These are phyloP conservation scores for Porcisia deanei DNA, from an alignment of 208 protist species.

Conservation along the genomic window DNA sequence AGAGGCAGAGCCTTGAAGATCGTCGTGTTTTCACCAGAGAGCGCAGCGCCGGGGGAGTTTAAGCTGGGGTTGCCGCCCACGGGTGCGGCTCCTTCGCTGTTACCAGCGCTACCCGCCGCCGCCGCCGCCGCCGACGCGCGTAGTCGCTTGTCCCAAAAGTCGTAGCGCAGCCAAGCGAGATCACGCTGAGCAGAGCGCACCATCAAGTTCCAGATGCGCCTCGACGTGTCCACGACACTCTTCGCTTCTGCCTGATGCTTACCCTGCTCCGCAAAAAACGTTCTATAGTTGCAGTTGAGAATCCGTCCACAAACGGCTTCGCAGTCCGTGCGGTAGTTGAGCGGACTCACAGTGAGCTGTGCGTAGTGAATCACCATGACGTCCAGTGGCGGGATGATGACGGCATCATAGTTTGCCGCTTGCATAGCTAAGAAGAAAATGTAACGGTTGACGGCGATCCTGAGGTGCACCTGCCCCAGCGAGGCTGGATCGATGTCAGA, in stretches of 20 bases:
- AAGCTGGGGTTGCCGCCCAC: no score
- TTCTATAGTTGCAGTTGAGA: conserved; percentile 86
- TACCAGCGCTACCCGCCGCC: neutral
- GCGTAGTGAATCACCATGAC: conserved; percentile 88
- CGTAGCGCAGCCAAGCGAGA: conserved; percentile 82
- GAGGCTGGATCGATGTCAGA: conserved; percentile 3
- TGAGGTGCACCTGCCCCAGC: conserved; percentile 44
- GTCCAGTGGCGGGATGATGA: conserved; percentile 88
- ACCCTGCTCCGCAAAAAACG: conserved; percentile 72
- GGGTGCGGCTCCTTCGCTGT: neutral
- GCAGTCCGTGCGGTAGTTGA: conserved; percentile 81
- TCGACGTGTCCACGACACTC: conserved; percentile 61
- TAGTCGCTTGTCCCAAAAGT: conserved; percentile 79
- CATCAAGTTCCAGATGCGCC: conserved; percentile 88
- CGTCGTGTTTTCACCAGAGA: conserved; percentile 13
- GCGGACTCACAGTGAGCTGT: conserved; percentile 70
- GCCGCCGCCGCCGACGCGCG: neutral
- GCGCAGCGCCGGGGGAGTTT: neutral
- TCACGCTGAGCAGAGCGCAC: conserved; percentile 75
- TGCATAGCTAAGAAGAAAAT: conserved; percentile 91
- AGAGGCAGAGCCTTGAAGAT: conserved; percentile 30
- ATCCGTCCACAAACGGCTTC: conserved; percentile 84
- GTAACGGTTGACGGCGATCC: conserved; percentile 79
- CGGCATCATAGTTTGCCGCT: conserved; percentile 84
- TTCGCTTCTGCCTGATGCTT: conserved; percentile 49